Evolutionary conservation across 2,329 filamentous ascomycete species (phyloP), one percentile per base, ranked within the genome.

Genomic region (Colletotrichum shisoi): DNA sequence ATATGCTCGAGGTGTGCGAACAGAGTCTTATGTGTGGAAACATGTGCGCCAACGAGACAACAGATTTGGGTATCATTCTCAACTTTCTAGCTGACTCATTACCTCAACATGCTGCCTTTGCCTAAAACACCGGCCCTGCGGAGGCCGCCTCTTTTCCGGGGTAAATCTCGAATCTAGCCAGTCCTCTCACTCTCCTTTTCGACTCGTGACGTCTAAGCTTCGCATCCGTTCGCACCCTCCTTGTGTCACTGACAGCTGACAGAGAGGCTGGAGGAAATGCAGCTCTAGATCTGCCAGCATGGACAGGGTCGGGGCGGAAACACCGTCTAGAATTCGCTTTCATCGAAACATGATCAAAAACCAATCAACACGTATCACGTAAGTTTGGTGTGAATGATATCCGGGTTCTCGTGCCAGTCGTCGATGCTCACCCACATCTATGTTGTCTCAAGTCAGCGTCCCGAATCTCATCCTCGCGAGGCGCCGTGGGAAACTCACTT

Each of bases 351-450:
- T 34, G 31, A 60, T 49, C 40, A 7, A 17, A 42, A 57, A 58
- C 52, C 31, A 65, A 34, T 7, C 13, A 48, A 37, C 40, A 39
- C 65, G 37, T 63, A 52, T 80, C 85, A 97, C 74, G 93, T 94
- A 79, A 98, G 97, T 81, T 97, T 98, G 76, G 93, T 95, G 81
- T 98, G 94, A 76, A 99, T 98, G 74, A 99, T 95, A 76, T 99
- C 94, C 19, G 95, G 95, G 77, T 99, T 97, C 85, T 99, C 95
- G 78, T 99, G 95, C 95, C 95, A 99, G 83, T 99, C 95, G 76
- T 98, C 95, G 77, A 97, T 94, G 80, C 93, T 97, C 75, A 99
- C 95, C 93, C 95, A 98, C 95, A 99, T 99, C 94, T 97, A 77
- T 37, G 15, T 27, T 37, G 15, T 27, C 7, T 11, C 17, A 27